Evolutionary conservation across 257 asterid species (phyloP).

Genomic region (Paulownia fortunei): DNA sequence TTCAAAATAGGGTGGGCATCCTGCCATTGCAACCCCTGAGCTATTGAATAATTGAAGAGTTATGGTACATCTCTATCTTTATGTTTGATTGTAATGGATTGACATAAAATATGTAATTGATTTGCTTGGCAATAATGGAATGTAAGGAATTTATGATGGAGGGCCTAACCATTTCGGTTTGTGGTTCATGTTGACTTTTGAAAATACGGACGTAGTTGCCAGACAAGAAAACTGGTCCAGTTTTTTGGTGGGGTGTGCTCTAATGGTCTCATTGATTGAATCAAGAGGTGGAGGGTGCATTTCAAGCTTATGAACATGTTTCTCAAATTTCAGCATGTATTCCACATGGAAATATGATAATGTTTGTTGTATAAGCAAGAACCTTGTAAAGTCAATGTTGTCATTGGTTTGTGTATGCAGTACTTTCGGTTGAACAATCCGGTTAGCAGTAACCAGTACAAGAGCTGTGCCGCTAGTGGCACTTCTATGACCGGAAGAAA

Average conservation of each 20-base stretch:
- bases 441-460: conserved; percentile 49
- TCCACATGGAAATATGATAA: neutral
- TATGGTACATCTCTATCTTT: neutral
- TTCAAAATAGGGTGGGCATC: conserved; percentile 6
- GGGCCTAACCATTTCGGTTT: conserved; percentile 19
- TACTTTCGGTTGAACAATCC: conserved; percentile 53
- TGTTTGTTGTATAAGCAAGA: neutral
- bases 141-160: conserved; percentile 27
- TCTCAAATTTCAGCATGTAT: conserved; percentile 4
- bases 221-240: conserved; percentile 41
- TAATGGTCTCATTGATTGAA: conserved; percentile 32
- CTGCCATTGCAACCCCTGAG: neutral
- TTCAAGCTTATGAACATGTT: neutral
- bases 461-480: conserved; percentile 44
- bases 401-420: conserved; percentile 55
- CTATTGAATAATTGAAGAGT: neutral
- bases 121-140: conserved; percentile 29
- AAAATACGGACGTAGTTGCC: conserved; percentile 3
- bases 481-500: conserved; percentile 61
- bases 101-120: conserved; percentile 2
- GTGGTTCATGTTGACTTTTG: conserved; percentile 39
- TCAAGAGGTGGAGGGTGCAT: neutral
- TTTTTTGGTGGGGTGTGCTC: conserved; percentile 35
- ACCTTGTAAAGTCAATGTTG: conserved; percentile 18
- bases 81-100: conserved; percentile 27